These are phyloP conservation scores for Trapa incisa DNA, from an alignment of 345 rosid genomes.

Conservation along the genomic window DNA sequence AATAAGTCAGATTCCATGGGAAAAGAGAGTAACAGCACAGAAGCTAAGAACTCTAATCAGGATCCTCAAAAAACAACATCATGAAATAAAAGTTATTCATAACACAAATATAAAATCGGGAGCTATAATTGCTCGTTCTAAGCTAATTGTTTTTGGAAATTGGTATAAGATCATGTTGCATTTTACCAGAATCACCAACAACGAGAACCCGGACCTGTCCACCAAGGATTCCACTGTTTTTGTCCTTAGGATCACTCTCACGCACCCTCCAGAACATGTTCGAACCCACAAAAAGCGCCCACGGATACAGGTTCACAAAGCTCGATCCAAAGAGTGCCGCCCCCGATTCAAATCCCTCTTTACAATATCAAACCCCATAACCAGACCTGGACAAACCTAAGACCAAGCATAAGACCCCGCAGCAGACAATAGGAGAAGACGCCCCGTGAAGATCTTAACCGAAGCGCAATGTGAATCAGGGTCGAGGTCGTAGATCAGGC, in stretches of 20 bases:
- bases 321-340: not conserved
- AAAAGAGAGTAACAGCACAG: not conserved
- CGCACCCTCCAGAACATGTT: constrained; percentile 90
- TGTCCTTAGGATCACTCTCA: constrained; percentile 74
- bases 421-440: not conserved
- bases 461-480: not conserved
- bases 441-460: not conserved
- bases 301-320: not conserved
- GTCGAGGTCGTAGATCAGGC: not conserved
- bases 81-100: no score
- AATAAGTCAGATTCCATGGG: not conserved
- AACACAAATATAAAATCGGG: not conserved
- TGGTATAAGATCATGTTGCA: not conserved
- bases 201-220: constrained; percentile 97
- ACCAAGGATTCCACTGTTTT: constrained; percentile 58
- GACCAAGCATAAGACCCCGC: not conserved
- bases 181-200: constrained; percentile 88
- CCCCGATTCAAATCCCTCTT: not conserved
- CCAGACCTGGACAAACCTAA: not conserved
- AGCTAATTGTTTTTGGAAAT: no score
- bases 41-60: not conserved
- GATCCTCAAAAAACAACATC: no score
- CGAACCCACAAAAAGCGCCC: not conserved
- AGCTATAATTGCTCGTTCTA: no score
- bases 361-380: not conserved